Base-by-base conservation (phyloP, 371 early-diverging fungal genomes). In the Funneliformis caledonium region DNA sequence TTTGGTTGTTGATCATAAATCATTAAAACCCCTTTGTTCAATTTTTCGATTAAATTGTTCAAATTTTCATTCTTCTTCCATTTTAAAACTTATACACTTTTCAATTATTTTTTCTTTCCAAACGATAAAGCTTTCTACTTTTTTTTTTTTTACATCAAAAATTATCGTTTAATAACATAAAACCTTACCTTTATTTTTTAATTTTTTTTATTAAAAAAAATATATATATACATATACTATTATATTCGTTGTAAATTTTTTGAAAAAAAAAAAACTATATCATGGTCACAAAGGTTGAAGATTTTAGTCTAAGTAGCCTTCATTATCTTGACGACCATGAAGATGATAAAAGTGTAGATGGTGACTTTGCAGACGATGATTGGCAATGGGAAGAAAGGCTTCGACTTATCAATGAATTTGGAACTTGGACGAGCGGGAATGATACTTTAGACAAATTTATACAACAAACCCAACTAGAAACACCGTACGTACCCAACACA, bases 371-470 rank as follows among this genome's bases (percentile, higher is more conserved):
- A 19, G 70, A 68, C 52, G 78, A 78, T 8, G 78, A 78, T 68
- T 78, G 78, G 78, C 47, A 78, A 78, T 78, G 78, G 78, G 78
- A 78, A 67, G 78, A 78, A 78, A 56, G 78, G 33, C 50, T 78
- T n/a, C 78, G 78, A n/a, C 52, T 78, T 10, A 78, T 78, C 47
- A 48, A 78, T 4, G 68, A 78, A 78, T 78, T 78, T 68, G 33
- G 22, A n/a, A 52, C 48, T 52, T 78, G 78, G 78, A 78, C 78
- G 16, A 78, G 68, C 10, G 78, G 56, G 12, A 68, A 78, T 56
- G 69, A 65, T 19, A 22, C 14, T 7, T 47, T 78, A 6, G 78
- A 78, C 16, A 67, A 52, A 37, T 78, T 68, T 43, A 68, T 78
- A 68, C 78, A 78, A 78, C 68, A 78, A 65, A 78, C 78, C 9